Conservation (phyloP, 305 asterid genomes). For the Fraxinus floribunda region DNA sequence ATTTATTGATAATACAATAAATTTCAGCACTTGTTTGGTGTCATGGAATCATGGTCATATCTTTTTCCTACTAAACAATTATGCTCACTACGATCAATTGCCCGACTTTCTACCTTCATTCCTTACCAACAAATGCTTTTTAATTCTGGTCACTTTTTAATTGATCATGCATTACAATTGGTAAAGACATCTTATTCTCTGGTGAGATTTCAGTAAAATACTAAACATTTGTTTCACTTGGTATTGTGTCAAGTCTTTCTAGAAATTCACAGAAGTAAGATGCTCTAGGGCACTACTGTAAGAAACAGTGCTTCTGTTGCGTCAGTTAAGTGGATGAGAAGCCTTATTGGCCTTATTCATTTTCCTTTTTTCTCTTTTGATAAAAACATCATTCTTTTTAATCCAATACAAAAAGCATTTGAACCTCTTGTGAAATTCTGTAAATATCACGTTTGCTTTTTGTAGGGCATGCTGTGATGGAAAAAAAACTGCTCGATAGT, state of each 20-base stretch:
- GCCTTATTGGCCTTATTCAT: conserved; percentile 1
- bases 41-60: background rate
- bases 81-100: background rate
- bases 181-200: background rate
- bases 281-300: background rate
- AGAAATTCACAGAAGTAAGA: background rate
- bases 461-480: conserved; percentile 18
- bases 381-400: background rate
- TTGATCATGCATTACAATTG: background rate
- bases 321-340: conserved; percentile 5
- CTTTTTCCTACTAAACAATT: background rate
- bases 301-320: background rate
- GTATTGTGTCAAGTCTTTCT: background rate
- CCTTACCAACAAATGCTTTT: background rate
- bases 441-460: background rate
- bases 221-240: background rate
- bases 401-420: background rate
- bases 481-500: background rate
- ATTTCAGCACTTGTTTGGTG: background rate
- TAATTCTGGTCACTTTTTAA: background rate
- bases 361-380: background rate
- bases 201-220: background rate
- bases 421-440: background rate
- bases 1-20: background rate
- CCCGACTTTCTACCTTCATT: background rate